phyloP scores from a whole-genome alignment of 2,329 filamentous ascomycete genomes.

The Colletotrichum simmondsii region DNA sequence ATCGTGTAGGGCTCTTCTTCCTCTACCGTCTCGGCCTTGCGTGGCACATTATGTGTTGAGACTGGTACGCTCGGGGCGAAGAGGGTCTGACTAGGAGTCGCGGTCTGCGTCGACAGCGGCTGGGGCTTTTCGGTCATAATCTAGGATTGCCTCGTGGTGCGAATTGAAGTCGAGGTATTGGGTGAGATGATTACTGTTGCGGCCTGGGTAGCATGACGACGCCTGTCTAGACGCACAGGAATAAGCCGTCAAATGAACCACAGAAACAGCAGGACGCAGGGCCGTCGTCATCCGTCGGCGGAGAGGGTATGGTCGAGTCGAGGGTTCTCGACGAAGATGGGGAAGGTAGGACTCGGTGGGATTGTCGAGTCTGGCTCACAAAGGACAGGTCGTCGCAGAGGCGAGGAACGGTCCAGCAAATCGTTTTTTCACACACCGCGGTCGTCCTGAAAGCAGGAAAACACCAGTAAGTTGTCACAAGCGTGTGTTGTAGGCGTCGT shows the following conservation, averaged over 20 bases:
- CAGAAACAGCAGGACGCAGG: slow-evolving; percentile 14
- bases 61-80: slow-evolving; percentile 52
- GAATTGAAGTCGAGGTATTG: slow-evolving; percentile 46
- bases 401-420: background rate
- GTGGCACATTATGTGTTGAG: slow-evolving; percentile 53
- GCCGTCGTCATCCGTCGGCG: slow-evolving; percentile 32
- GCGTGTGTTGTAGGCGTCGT: slow-evolving; percentile 4
- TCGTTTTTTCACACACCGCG: background rate
- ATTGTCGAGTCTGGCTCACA: slow-evolving; percentile 2
- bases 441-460: background rate
- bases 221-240: slow-evolving; percentile 55
- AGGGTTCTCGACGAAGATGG: slow-evolving; percentile 5
- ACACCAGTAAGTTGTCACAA: slow-evolving; percentile 4
- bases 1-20: slow-evolving; percentile 92
- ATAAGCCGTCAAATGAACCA: slow-evolving; percentile 9
- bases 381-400: slow-evolving; percentile 16
- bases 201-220: slow-evolving; percentile 70
- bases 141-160: slow-evolving; percentile 57
- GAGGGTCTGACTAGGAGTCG: slow-evolving; percentile 63
- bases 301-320: slow-evolving; percentile 8
- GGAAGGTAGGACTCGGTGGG: slow-evolving; percentile 11
- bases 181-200: slow-evolving; percentile 59
- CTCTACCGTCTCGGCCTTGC: slow-evolving; percentile 65
- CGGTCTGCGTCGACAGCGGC: slow-evolving; percentile 65
- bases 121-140: slow-evolving; percentile 73